These are phyloP conservation scores for Lasiosphaeria miniovina DNA, from an alignment of 495 filamentous ascomycete genomes.

Conservation along the genomic window DNA sequence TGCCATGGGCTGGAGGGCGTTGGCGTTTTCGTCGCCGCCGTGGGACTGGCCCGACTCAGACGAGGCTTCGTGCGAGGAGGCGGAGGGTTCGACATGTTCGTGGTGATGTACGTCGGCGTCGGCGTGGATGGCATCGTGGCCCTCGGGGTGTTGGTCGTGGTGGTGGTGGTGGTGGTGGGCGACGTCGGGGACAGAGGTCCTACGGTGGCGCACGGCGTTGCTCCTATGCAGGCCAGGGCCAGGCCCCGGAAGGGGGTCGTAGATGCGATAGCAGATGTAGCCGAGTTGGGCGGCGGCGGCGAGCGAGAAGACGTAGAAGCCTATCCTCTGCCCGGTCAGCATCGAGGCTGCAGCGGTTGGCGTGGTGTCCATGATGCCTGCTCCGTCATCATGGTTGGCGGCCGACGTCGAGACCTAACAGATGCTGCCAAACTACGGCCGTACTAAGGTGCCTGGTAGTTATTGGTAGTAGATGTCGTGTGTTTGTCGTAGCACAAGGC, in stretches of 20 bases:
- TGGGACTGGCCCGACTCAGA: slow-evolving; percentile 31
- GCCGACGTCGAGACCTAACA: neutral
- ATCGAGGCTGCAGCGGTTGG: slow-evolving; percentile 39
- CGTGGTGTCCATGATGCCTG: slow-evolving; percentile 30
- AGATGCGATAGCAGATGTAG: slow-evolving; percentile 39
- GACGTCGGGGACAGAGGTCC: slow-evolving; percentile 29
- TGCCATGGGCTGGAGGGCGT: slow-evolving; percentile 37
- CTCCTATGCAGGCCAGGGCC: slow-evolving; percentile 51
- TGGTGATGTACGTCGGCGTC: slow-evolving; percentile 8
- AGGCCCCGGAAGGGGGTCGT: slow-evolving; percentile 22
- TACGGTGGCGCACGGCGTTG: slow-evolving; percentile 54
- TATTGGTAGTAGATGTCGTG: too few relatives aligned
- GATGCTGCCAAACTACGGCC: too few relatives aligned
- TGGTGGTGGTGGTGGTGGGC: slow-evolving; percentile 24
- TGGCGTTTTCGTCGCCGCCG: slow-evolving; percentile 37
- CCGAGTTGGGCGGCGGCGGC: slow-evolving; percentile 36
- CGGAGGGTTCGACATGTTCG: slow-evolving; percentile 24
- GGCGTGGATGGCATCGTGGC: slow-evolving; percentile 12
- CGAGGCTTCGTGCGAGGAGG: slow-evolving; percentile 28
- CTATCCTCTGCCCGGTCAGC: slow-evolving; percentile 41
- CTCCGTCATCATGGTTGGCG: slow-evolving; percentile 20
- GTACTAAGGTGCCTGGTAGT: too few relatives aligned
- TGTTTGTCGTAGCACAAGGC: too few relatives aligned
- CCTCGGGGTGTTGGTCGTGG: slow-evolving; percentile 15
- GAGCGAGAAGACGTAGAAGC: slow-evolving; percentile 36